Evolutionary conservation across 129 eudicot genomes (phyloP), one percentile per base, ranked within the genome.

Genomic region (Erigeron canadensis): DNA sequence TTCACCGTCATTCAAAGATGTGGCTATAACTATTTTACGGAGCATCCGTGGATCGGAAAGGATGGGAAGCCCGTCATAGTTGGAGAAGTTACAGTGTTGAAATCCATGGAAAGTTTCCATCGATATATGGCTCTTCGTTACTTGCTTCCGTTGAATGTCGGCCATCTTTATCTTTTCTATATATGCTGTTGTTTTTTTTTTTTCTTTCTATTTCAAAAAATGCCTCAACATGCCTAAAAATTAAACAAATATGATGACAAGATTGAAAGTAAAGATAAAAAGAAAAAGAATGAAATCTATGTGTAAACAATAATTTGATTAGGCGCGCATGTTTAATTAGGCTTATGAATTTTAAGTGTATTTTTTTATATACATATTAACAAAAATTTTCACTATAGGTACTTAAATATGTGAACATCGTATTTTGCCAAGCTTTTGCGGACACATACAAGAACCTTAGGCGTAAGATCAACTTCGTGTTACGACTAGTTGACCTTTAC

Each of bases 31-130:
- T 90, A 89, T 65, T 94, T 94, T 83, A 56, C 78, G 0, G 74
- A 81, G 38, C 84, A 86, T 71, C 97, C 98, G 4, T 94, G 89
- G 93, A 81, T 90, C 16, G 79, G 81, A 78, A 94, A 89, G 58
- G 89, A 94, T 21, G 98, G 98, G 19, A 86, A 79, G 69, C 87
- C 97, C 7, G 81, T 94, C 18, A 75, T 60, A 17, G 97, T 87
- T 47, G 86, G 96, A 48, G 74, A 87, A 41, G 71, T 86, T 51
- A 87, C 64, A 0, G 82, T 94, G 7, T 38, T 94, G 46, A 75
- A 61, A 17, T 75, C 96, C 16, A 90, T 94, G 97, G 87, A 74
- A 34, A 87, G 93, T 80, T 94, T 89, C 81, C 81, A 60, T 17
- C 81, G 82, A 80, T 94, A 89, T 74, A 80, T 94, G 67, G 42